phyloP scores from a whole-genome alignment of 2,329 filamentous ascomycete species.

The Ophiostoma triangulosporum region DNA sequence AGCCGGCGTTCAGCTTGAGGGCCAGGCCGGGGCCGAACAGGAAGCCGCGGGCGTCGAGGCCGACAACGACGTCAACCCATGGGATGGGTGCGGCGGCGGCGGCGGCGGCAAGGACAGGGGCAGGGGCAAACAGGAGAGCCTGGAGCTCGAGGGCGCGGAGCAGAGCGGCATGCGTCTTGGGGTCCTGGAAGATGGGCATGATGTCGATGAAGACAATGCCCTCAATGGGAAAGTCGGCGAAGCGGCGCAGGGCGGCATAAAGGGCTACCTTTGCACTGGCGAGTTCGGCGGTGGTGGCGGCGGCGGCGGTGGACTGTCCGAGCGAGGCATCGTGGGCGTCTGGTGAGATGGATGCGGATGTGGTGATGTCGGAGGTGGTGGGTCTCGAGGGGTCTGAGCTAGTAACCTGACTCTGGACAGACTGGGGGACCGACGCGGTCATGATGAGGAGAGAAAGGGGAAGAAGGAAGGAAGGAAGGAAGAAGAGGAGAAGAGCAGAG shows the following conservation, averaged over 20 bases:
- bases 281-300: slow-evolving; percentile 51
- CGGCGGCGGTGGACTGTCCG: slow-evolving; percentile 48
- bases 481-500: slow-evolving; percentile 16
- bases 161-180: slow-evolving; percentile 58
- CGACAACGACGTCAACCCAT: slow-evolving; percentile 68
- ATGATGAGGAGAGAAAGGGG: slow-evolving; percentile 20
- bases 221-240: slow-evolving; percentile 79
- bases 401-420: slow-evolving; percentile 16
- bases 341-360: slow-evolving; percentile 21
- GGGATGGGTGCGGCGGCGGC: slow-evolving; percentile 41
- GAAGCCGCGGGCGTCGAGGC: slow-evolving; percentile 87
- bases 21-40: slow-evolving; percentile 87
- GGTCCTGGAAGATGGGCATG: slow-evolving; percentile 82
- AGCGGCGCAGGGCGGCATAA: slow-evolving; percentile 63
- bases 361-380: slow-evolving; percentile 14
- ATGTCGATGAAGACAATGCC: slow-evolving; percentile 98
- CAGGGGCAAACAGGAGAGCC: slow-evolving; percentile 43
- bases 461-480: slow-evolving; percentile 19
- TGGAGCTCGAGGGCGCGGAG: slow-evolving; percentile 78
- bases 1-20: slow-evolving; percentile 65
- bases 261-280: slow-evolving; percentile 57
- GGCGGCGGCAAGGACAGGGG: slow-evolving; percentile 8
- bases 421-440: slow-evolving; percentile 18
- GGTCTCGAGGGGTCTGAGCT: slow-evolving; percentile 21
- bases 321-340: slow-evolving; percentile 45